Conservation (phyloP, 2,329 filamentous ascomycete species). For the Polychaeton citri region DNA sequence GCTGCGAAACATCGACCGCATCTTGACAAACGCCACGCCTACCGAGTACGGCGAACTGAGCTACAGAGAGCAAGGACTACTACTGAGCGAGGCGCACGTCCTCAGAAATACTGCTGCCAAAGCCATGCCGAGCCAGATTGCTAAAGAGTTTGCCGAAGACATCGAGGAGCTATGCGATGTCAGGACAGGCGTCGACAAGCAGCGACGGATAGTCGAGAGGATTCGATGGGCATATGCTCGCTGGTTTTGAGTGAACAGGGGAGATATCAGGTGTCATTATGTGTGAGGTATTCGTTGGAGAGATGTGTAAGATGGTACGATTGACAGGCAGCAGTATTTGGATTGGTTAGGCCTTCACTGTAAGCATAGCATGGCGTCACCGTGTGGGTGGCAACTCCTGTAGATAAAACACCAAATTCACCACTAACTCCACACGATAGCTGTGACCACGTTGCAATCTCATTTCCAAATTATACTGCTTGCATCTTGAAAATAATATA, state of each 20-base stretch:
- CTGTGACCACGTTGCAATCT: too few relatives aligned
- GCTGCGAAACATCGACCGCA: constrained; percentile 75
- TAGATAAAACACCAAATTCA: too few relatives aligned
- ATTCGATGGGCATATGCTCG: constrained; percentile 83
- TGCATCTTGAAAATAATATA: too few relatives aligned
- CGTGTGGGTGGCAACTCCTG: too few relatives aligned
- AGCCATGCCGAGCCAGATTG: constrained; percentile 60
- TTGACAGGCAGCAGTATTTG: too few relatives aligned
- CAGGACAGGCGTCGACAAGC: constrained; percentile 59
- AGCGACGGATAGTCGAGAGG: constrained; percentile 65
- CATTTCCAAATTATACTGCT: too few relatives aligned
- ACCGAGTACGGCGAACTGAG: constrained; percentile 62
- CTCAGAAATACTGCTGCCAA: constrained; percentile 55
- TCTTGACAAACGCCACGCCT: constrained; percentile 36
- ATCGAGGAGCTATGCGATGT: constrained; percentile 75
- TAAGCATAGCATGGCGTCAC: too few relatives aligned
- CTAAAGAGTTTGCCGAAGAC: constrained; percentile 79
- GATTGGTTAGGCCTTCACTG: too few relatives aligned
- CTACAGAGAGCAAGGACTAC: constrained; percentile 83
- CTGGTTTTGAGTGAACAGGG: constrained; percentile 47
- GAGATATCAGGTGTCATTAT: too few relatives aligned
- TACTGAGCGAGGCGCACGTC: constrained; percentile 81
- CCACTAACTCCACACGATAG: too few relatives aligned
- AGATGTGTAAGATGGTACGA: too few relatives aligned
- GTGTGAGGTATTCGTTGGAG: too few relatives aligned